Evolutionary conservation across 1,284 basidiomycete species (phyloP), one percentile per base, ranked within the genome.

Genomic region (Austropuccinia psidii): DNA sequence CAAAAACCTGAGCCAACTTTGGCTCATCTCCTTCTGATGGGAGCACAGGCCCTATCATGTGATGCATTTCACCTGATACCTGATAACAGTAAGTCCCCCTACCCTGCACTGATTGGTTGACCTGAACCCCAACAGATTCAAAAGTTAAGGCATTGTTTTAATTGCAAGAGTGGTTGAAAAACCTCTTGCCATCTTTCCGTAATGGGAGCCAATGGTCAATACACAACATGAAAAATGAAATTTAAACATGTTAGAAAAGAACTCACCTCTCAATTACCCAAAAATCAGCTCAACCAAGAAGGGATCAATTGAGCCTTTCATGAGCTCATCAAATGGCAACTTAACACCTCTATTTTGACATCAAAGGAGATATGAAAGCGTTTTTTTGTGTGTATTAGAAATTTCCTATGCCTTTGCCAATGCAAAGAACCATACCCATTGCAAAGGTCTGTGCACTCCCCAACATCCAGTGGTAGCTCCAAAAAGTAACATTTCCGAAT

Each of bases 141-240:
- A 61, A 61, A 21, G 58, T 41, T 4, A 61, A 27, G 19, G 37
- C 19, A 27, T 61, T 61, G 8, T 61, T 61, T n/a, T 61, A 61
- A 4, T 4, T 21, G 17, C 58, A 21, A 21, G 37, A 41, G 37
- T n/a, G n/a, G n/a, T n/a, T n/a, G n/a, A n/a, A n/a, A n/a, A n/a
- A n/a, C n/a, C n/a, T n/a, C n/a, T n/a, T n/a, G n/a, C n/a, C n/a
- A n/a, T n/a, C n/a, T n/a, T n/a, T n/a, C n/a, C n/a, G n/a, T n/a
- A n/a, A n/a, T n/a, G n/a, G n/a, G n/a, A n/a, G n/a, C n/a, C n/a
- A n/a, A n/a, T n/a, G n/a, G n/a, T n/a, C n/a, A n/a, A n/a, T n/a
- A n/a, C n/a, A n/a, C n/a, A n/a, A n/a, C n/a, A n/a, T n/a, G n/a
- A n/a, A n/a, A n/a, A n/a, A n/a, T n/a, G n/a, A n/a, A n/a, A n/a